phyloP scores from a whole-genome alignment of 345 rosid genomes.

The Salix brachista region DNA sequence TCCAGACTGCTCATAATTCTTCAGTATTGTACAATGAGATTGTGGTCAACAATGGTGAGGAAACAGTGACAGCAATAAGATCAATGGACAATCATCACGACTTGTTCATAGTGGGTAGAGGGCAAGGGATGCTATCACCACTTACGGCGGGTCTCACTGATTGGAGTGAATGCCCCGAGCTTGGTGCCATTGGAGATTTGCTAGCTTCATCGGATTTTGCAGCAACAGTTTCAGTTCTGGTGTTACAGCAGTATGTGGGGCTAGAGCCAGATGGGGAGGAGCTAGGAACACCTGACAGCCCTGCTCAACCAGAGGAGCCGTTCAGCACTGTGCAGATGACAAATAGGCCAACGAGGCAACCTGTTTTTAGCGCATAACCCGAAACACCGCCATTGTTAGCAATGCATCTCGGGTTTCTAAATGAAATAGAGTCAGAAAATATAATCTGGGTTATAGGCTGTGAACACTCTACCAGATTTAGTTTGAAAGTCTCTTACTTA shows the following conservation, averaged over 20 bases:
- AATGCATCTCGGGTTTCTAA: background rate
- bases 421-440: background rate
- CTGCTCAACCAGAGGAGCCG: background rate
- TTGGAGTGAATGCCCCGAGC: slow-evolving; percentile 99
- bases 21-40: slow-evolving; percentile 46
- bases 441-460: background rate
- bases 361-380: background rate
- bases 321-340: background rate
- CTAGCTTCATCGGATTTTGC: slow-evolving; percentile 92
- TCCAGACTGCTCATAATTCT: slow-evolving; percentile 38
- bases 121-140: slow-evolving; percentile 67
- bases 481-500: background rate
- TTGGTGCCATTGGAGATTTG: slow-evolving; percentile 89
- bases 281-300: background rate
- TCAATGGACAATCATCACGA: slow-evolving; percentile 68
- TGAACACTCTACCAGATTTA: background rate
- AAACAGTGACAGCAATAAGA: slow-evolving; percentile 68
- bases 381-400: background rate
- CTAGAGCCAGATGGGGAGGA: slow-evolving; percentile 27
- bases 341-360: background rate
- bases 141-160: slow-evolving; percentile 86
- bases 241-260: slow-evolving; percentile 69
- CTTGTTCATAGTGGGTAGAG: slow-evolving; percentile 86
- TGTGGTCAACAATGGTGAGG: slow-evolving; percentile 71
- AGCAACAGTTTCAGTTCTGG: slow-evolving; percentile 71